Percentiles rank a stretch among this genome's conserved stretches.
Evolutionary conservation across 2,329 filamentous ascomycete species (phyloP).

Genomic region (Microsporum ferrugineum): DNA sequence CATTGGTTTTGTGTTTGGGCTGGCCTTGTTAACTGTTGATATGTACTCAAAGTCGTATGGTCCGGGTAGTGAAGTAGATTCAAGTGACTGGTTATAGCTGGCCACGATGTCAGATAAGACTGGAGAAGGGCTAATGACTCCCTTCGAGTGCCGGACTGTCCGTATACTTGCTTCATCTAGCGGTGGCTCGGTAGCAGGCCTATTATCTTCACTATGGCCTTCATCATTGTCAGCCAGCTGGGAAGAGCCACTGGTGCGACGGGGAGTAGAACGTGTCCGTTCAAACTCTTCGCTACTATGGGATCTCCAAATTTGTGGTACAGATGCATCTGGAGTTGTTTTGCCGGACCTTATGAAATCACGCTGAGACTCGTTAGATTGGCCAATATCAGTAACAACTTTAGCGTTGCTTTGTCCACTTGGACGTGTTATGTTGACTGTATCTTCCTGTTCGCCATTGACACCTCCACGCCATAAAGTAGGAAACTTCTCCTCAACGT

Average conservation of each 20-base stretch:
- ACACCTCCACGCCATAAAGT: slow-evolving; percentile 4
- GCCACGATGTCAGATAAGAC: background rate
- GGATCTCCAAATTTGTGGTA: background rate
- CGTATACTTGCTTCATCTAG: background rate
- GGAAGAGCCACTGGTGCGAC: background rate
- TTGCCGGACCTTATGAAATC: background rate
- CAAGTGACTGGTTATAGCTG: background rate
- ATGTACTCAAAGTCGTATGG: background rate
- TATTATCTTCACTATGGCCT: background rate
- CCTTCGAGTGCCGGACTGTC: background rate
- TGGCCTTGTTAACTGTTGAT: background rate
- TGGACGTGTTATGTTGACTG: background rate
- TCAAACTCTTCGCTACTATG: background rate
- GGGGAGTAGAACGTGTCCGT: background rate
- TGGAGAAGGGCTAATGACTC: background rate
- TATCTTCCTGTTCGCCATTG: background rate
- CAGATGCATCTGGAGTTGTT: background rate
- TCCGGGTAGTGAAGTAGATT: background rate
- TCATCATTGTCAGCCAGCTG: too few species aligned
- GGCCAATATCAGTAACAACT: slow-evolving; percentile 18
- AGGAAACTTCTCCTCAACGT: background rate
- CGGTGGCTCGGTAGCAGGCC: background rate
- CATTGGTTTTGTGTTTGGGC: background rate
- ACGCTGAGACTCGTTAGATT: slow-evolving; percentile 13
- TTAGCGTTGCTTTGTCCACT: slow-evolving; percentile 8